Evolutionary conservation across 2,329 filamentous ascomycete species (phyloP), one percentile per base, ranked within the genome.

Genomic region (Diaporthe velutina): DNA sequence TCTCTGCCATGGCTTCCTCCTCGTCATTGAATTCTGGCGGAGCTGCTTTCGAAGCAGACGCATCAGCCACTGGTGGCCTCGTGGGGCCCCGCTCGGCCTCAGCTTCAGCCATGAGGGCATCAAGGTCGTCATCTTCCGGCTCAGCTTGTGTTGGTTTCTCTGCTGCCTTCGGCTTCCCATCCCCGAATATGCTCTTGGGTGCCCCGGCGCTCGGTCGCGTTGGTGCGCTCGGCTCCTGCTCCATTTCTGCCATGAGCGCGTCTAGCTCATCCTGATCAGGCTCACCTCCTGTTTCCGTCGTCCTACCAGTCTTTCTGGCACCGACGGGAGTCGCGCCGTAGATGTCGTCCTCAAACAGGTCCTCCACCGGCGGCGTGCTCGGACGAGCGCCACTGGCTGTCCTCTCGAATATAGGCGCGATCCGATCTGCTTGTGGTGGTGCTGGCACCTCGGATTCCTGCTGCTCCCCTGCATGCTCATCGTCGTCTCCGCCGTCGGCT

Each of bases 1-100:
- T 90, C 77, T 90, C 90, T 50, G 88, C 90, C 90, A 95, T 92
- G 0, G 89, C 92, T 75, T 91, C 92, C 82, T 93, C 90, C 19
- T 93, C 92, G 71, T 92, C 91, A 1, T 87, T 89, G 80, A 90
- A 91, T 48, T 87, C 81, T 6, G 81, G 78, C 35, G 22, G 67
- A 8, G 60, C 70, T 50, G 50, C 72, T 10, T 66, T 71, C 15
- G 52, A 45, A 45, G 12, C 64, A 10, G 54, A 54, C 45, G 54
- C 45, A 52, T 13, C 33, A 54, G 55, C 38, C 17, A 12, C 38
- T 30, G 64, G 35, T 4, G 75, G 30, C 8, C 48, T 75, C 38
- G 33, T 50, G 30, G 70, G 52, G 7, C 45, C 60, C 30, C 73
- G 45, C 9, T 75, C 71, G 9, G 76, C 75, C 30, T 82, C 82